These are phyloP conservation scores for Hypomontagnella monticulosa DNA, from an alignment of 495 filamentous ascomycete genomes.

Conservation along the genomic window DNA sequence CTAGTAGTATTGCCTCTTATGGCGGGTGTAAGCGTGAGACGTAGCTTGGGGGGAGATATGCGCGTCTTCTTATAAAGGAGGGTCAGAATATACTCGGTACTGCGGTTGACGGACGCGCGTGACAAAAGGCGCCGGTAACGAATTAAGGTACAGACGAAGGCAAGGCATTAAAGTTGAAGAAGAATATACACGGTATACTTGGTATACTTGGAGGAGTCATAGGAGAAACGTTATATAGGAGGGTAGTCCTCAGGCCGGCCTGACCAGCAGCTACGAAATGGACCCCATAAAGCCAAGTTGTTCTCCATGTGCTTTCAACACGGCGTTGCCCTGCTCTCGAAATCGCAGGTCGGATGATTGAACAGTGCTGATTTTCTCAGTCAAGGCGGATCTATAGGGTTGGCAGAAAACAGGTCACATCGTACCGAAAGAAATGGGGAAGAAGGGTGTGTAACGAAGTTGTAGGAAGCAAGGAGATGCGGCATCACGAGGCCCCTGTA, in stretches of 20 bases:
- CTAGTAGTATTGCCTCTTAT: constrained; percentile 27
- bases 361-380: constrained; percentile 20
- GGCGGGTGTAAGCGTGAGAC: constrained; percentile 21
- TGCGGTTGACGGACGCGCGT: constrained; percentile 27
- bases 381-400: constrained; percentile 17
- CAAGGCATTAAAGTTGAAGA: constrained; percentile 24
- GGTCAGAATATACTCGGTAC: constrained; percentile 12
- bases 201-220: constrained; percentile 36
- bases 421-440: constrained; percentile 25
- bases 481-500: constrained; percentile 40
- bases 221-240: constrained; percentile 6
- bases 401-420: constrained; percentile 42
- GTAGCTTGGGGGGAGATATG: constrained; percentile 9
- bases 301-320: constrained; percentile 35
- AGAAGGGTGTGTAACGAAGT: constrained; percentile 20
- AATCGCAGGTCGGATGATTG: constrained; percentile 39
- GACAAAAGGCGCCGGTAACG: constrained; percentile 28
- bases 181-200: constrained; percentile 19
- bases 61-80: constrained; percentile 29
- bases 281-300: constrained; percentile 16
- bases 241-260: constrained; percentile 24
- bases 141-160: constrained; percentile 12
- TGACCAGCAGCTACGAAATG: constrained; percentile 27
- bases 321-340: constrained; percentile 25
- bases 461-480: constrained; percentile 30